Base-by-base conservation (phyloP, 1,284 basidiomycete species). In the Sparassis latifolia region DNA sequence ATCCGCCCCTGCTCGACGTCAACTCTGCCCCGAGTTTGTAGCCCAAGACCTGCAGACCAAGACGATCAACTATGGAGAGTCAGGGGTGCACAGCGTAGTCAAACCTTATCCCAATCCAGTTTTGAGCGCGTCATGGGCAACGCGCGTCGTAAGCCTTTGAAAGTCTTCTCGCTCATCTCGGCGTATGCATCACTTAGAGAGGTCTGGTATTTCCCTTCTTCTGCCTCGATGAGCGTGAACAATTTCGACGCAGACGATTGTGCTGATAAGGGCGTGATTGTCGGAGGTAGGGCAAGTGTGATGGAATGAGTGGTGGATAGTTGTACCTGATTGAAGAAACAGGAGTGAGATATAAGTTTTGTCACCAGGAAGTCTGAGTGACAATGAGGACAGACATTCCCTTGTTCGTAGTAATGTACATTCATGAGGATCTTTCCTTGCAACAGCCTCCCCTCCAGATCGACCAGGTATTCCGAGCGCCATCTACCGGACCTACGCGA, bases 391-490 rank as follows among this genome's bases (percentile, higher is more conserved):
- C n/a, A n/a, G n/a, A n/a, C n/a, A 64, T 95, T 95, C 61, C 92
- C 94, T 69, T 96, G 92, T 67, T 97, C 94, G 63, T 93, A 97
- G 65, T 97, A 97, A 67, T 97, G 94, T 29, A 96, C 86, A 62
- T 93, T 89, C 44, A 92, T 79, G 27, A 86, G 70, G 31, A 94
- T 80, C 56, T 73, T 82, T 0, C 92, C 86, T 28, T 69, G 62
- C 10, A 89, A 68, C 52, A 69, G 75, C 54, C 76, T 77, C 40
- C 75, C 71, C 35, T 70, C 73, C 12, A 86, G 62, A 62, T 88
- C 76, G 50, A 90, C 68, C 32, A 71, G 62, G 58, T 89, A 88
- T 61, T 87, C 79, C n/a, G 88, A 89, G 42, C 93, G 80, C 94
- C 94, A 97, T 63, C 92, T 77, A 29, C 94, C 94, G 33, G 93